Evolutionary conservation across 1,139 yeast species (phyloP).

Genomic region (Pneumocystis carinii): DNA sequence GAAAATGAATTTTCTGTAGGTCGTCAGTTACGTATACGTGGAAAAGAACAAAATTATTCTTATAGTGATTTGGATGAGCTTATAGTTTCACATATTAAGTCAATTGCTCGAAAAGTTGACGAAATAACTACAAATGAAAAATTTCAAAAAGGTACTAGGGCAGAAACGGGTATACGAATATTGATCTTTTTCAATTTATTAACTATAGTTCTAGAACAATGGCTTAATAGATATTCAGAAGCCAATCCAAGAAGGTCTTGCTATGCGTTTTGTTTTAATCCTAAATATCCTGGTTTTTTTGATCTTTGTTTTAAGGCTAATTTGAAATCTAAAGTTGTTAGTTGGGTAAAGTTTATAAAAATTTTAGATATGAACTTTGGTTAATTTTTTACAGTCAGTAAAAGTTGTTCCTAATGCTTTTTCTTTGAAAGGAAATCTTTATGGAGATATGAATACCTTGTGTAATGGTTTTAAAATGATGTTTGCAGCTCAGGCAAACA

Average conservation of each 20-base stretch:
- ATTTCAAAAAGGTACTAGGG: conserved; percentile 66
- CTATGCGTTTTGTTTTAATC: conserved; percentile 82
- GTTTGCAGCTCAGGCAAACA: conserved; percentile 14
- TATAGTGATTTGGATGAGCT: conserved; percentile 88
- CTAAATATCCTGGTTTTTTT: conserved; percentile 86
- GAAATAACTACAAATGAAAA: conserved; percentile 79
- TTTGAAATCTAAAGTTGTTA: conserved; percentile 43
- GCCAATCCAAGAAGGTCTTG: conserved; percentile 86
- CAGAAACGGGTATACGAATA: conserved; percentile 29
- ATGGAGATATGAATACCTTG: conserved; percentile 72
- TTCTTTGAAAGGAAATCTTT: conserved; percentile 52
- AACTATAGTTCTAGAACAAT: conserved; percentile 33
- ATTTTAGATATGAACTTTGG: not conserved
- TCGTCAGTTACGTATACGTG: conserved; percentile 47
- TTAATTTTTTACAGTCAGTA: conserved; percentile 64
- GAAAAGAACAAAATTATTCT: conserved; percentile 29
- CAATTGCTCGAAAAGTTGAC: conserved; percentile 68
- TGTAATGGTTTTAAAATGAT: conserved; percentile 83
- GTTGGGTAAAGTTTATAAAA: not conserved
- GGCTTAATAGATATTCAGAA: conserved; percentile 77
- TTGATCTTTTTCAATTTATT: not conserved
- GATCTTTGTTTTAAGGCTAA: conserved; percentile 68
- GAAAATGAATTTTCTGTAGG: conserved; percentile 50
- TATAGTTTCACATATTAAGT: conserved; percentile 74
- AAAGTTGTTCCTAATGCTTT: conserved; percentile 69